Evolutionary conservation across 1,284 basidiomycete species (phyloP).

Genomic region (Vanrija pseudolonga): DNA sequence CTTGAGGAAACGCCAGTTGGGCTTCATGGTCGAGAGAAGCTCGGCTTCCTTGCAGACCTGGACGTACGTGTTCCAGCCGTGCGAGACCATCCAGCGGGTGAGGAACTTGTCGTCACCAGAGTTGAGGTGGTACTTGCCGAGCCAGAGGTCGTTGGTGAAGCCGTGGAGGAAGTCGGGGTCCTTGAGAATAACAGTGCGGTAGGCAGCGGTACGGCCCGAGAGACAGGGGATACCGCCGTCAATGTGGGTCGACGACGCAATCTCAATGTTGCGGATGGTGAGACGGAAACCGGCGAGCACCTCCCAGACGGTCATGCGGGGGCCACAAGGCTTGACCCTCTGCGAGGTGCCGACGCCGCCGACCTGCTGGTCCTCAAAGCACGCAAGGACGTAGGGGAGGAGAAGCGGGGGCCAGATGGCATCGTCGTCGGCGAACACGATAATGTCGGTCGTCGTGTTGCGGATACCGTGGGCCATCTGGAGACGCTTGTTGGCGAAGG

Average conservation of each 20-base stretch:
- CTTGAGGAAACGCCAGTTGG: slow-evolving; percentile 89
- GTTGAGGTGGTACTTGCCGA: slow-evolving; percentile 87
- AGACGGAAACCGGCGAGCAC: slow-evolving; percentile 86
- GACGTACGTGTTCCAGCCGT: slow-evolving; percentile 89
- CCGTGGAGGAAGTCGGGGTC: slow-evolving; percentile 87
- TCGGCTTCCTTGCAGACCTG: slow-evolving; percentile 88
- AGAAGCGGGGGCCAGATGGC: slow-evolving; percentile 90
- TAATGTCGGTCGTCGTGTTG: slow-evolving; percentile 83
- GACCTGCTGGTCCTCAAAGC: slow-evolving; percentile 88
- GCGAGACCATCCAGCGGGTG: slow-evolving; percentile 92
- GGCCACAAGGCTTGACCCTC: slow-evolving; percentile 73
- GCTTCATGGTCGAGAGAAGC: slow-evolving; percentile 88
- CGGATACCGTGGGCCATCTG: slow-evolving; percentile 90
- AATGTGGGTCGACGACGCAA: slow-evolving; percentile 79
- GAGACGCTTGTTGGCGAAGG: slow-evolving; percentile 85
- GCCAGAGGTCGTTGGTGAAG: slow-evolving; percentile 89
- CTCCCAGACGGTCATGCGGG: slow-evolving; percentile 85
- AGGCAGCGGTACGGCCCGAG: slow-evolving; percentile 85
- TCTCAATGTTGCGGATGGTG: slow-evolving; percentile 88
- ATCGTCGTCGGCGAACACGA: slow-evolving; percentile 92
- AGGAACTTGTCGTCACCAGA: slow-evolving; percentile 91
- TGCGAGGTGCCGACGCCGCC: slow-evolving; percentile 88
- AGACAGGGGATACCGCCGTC: slow-evolving; percentile 88
- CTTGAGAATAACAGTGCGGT: slow-evolving; percentile 86
- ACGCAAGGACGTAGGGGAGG: slow-evolving; percentile 76